phyloP scores from a whole-genome alignment of 345 rosid genomes.

The Salix brachista region DNA sequence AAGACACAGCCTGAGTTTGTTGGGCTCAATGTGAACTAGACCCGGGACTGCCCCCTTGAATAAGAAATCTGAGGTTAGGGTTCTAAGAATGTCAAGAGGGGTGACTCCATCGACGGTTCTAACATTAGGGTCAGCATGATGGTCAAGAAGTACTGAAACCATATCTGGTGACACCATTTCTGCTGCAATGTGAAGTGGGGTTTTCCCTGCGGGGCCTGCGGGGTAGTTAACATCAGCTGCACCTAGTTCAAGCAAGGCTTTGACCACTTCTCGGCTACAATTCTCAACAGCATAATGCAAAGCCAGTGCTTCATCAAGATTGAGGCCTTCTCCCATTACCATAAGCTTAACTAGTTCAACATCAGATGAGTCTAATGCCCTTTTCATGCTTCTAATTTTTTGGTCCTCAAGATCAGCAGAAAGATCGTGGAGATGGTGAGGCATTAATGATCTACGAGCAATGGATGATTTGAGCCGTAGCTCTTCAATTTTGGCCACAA shows the following conservation, averaged over 20 bases:
- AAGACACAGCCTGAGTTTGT: slow-evolving; percentile 87
- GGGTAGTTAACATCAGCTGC: slow-evolving; percentile 97
- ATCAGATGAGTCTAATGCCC: slow-evolving; percentile 92
- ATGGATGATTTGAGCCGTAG: slow-evolving; percentile 78
- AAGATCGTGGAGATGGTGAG: slow-evolving; percentile 52
- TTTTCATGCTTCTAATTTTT: slow-evolving; percentile 85
- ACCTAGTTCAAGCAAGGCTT: slow-evolving; percentile 94
- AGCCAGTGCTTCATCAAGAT: slow-evolving; percentile 88
- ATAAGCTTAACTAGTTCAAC: slow-evolving; percentile 93
- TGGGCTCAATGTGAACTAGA: slow-evolving; percentile 85
- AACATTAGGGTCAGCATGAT: slow-evolving; percentile 94
- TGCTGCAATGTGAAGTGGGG: slow-evolving; percentile 90
- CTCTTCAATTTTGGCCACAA: slow-evolving; percentile 90
- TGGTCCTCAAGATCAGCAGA: slow-evolving; percentile 83
- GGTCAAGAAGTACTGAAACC: slow-evolving; percentile 94
- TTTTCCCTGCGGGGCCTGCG: slow-evolving; percentile 85
- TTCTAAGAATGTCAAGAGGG: slow-evolving; percentile 84
- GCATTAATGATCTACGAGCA: slow-evolving; percentile 59
- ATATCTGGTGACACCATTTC: slow-evolving; percentile 99
- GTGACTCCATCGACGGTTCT: slow-evolving; percentile 89
- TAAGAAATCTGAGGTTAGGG: slow-evolving; percentile 96
- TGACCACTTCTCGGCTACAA: slow-evolving; percentile 96
- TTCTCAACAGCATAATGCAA: slow-evolving; percentile 93
- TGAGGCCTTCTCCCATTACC: slow-evolving; percentile 99
- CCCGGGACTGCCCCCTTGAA: slow-evolving; percentile 99